Evolutionary conservation across 2,329 filamentous ascomycete species (phyloP), one percentile per base, ranked within the genome.

Genomic region (Trichophyton simii): DNA sequence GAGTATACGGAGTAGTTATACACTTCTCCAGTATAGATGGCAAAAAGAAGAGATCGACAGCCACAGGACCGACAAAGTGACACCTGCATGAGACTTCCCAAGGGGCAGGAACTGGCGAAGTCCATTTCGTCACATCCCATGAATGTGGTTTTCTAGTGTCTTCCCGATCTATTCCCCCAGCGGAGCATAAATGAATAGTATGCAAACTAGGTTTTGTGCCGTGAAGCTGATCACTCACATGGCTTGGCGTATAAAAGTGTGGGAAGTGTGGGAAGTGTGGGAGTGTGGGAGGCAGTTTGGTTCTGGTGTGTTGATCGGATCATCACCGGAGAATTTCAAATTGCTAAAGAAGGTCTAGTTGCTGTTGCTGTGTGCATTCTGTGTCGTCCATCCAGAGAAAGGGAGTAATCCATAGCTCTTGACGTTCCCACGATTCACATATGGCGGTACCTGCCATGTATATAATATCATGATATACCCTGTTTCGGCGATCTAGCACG

Each of bases 151-250:
- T 55, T 34, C 52, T 55, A 55, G 52, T 55, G 31, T 28, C 20
- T 55, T 55, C 52, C 52, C 52, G 31, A 36, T 7, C 25, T 55
- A 11, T 55, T 34, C 52, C n/a, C 44, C 22, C 52, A 9, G 52
- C 52, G 31, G 31, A 36, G 28, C 52, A 34, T 55, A 36, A 55
- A n/a, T 36, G 13, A 18, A 34, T 55, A 36, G 52, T 55, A 55
- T 55, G 52, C 52, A 55, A 55, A 36, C 52, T 55, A 55, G 13
- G 28, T 55, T 55, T 55, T 36, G 52, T 36, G 52, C 31, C 52
- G 52, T 55, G 20, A 52, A 55, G 52, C 52, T 34, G 52, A 55
- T 55, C 52, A 55, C 52, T 55, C 52, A 55, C 52, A 55, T 55
- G 52, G 52, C 52, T 55, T 55, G 52, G 52, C 52, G 25, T 55